These are phyloP conservation scores for Pythium aristosporum DNA, from an alignment of 352 stramenopile genomes.

Conservation along the genomic window DNA sequence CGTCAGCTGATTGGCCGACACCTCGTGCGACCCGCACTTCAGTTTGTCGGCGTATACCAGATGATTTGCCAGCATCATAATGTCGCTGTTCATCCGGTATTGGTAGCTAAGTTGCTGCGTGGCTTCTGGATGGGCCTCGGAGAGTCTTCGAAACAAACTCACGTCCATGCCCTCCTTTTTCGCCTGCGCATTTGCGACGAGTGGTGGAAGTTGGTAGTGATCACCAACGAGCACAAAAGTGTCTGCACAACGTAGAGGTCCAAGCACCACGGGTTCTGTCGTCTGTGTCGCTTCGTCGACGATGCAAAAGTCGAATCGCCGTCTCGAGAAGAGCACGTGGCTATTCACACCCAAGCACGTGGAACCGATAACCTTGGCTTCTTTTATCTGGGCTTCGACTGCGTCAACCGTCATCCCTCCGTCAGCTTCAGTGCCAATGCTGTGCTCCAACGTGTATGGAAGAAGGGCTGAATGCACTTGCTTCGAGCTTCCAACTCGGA, in stretches of 20 bases:
- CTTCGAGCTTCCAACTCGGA: constrained; percentile 70
- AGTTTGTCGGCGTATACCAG: constrained; percentile 93
- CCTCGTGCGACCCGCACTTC: constrained; percentile 82
- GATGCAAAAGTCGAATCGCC: constrained; percentile 97
- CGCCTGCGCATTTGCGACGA: constrained; percentile 91
- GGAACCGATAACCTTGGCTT: constrained; percentile 60
- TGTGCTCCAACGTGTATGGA: constrained; percentile 49
- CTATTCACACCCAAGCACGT: constrained; percentile 78
- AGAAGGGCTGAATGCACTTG: constrained; percentile 74
- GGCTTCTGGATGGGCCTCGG: constrained; percentile 88
- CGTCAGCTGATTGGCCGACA: constrained; percentile 46
- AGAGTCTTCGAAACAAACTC: constrained; percentile 91
- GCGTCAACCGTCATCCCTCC: constrained; percentile 33
- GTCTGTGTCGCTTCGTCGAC: constrained; percentile 99
- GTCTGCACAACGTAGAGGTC: constrained; percentile 91
- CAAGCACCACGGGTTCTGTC: constrained; percentile 94
- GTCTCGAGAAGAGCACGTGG: constrained; percentile 74
- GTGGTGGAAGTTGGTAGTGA: constrained; percentile 97
- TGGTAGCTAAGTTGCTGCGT: constrained; percentile 96
- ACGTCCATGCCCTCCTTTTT: constrained; percentile 81
- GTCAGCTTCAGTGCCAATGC: constrained; percentile 7
- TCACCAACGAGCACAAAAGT: constrained; percentile 98
- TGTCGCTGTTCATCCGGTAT: constrained; percentile 97
- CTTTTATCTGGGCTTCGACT: constrained; percentile 51
- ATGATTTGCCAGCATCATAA: constrained; percentile 95